These are phyloP conservation scores for Viola pubescens DNA, from an alignment of 441 rosid genomes.

Conservation along the genomic window DNA sequence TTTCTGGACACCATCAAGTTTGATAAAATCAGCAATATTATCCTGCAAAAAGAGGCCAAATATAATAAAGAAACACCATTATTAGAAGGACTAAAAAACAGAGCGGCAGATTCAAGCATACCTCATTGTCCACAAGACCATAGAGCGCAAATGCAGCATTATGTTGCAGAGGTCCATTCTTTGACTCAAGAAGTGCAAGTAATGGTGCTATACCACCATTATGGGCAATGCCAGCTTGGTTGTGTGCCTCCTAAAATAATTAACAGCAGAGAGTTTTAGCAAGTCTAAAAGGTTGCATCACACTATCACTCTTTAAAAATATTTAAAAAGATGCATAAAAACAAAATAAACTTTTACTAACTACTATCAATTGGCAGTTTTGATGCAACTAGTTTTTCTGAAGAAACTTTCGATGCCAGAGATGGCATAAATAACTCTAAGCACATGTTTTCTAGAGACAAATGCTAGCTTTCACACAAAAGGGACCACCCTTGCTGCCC, in stretches of 20 bases:
- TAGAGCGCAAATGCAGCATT: constrained; percentile 96
- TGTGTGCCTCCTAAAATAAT: constrained; percentile 56
- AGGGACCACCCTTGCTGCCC: too few relatives aligned
- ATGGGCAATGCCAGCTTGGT: constrained; percentile 93
- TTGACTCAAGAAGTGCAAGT: constrained; percentile 81
- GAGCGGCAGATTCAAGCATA: constrained; percentile 14
- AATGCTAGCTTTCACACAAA: too few relatives aligned
- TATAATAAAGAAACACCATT: constrained; percentile 2
- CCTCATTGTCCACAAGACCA: constrained; percentile 98
- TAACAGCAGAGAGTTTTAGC: not conserved
- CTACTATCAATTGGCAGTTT: too few relatives aligned
- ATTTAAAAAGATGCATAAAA: too few relatives aligned
- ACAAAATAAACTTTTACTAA: too few relatives aligned
- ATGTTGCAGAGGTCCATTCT: constrained; percentile 84
- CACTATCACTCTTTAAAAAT: too few relatives aligned
- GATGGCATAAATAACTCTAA: too few relatives aligned
- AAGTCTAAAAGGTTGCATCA: not conserved
- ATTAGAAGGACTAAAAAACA: not conserved
- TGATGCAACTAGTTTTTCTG: too few relatives aligned
- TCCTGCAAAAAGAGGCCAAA: constrained; percentile 41
- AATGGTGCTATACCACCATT: constrained; percentile 80
- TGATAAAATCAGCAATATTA: constrained; percentile 78
- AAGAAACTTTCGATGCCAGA: too few relatives aligned
- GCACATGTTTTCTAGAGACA: too few relatives aligned
- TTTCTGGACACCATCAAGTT: constrained; percentile 82